A percentile compares a stretch with the other conserved stretches of the same genome.
These are phyloP conservation scores for Globisporangium polare DNA, from an alignment of 352 stramenopile species.

Conservation along the genomic window DNA sequence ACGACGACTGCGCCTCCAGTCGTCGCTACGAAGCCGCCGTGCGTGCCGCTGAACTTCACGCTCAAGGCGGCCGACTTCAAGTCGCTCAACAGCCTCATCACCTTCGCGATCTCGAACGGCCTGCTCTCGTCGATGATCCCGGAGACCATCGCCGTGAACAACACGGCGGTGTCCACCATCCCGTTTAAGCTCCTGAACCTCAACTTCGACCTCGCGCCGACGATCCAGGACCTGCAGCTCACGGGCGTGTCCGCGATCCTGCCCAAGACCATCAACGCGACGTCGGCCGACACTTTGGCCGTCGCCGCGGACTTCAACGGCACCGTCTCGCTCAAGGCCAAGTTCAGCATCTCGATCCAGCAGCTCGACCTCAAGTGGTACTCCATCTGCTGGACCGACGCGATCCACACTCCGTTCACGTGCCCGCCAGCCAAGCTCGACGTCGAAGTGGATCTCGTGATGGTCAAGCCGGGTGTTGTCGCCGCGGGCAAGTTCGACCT, in stretches of 20 bases:
- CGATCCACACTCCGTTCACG: constrained; percentile 20
- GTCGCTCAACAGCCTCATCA: constrained; percentile 14
- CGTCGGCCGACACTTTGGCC: constrained; percentile 19
- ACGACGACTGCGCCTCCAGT: not conserved
- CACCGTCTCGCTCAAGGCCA: constrained; percentile 21
- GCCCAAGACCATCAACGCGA: constrained; percentile 32
- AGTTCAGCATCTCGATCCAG: constrained; percentile 10
- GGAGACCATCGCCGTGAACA: constrained; percentile 22
- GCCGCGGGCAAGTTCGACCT: constrained; percentile 35
- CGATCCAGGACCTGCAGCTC: constrained; percentile 28
- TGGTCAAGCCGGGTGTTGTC: constrained; percentile 30
- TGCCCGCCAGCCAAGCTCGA: constrained; percentile 25
- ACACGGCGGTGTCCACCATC: constrained; percentile 20
- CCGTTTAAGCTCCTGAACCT: constrained; percentile 28
- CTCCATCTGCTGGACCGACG: constrained; percentile 42
- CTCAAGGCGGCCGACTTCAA: constrained; percentile 11
- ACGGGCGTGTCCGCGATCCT: constrained; percentile 26
- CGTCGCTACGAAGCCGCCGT: not conserved
- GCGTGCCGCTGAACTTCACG: constrained; percentile 11
- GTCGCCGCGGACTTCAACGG: constrained; percentile 30
- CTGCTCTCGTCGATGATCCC: constrained; percentile 4
- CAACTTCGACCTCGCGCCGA: constrained; percentile 24
- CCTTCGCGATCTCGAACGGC: constrained; percentile 5
- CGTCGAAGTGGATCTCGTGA: constrained; percentile 31
- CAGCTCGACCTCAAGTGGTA: constrained; percentile 39